Conservation (phyloP, 2,329 filamentous ascomycete genomes). For the Aspergillaceae sp. region DNA sequence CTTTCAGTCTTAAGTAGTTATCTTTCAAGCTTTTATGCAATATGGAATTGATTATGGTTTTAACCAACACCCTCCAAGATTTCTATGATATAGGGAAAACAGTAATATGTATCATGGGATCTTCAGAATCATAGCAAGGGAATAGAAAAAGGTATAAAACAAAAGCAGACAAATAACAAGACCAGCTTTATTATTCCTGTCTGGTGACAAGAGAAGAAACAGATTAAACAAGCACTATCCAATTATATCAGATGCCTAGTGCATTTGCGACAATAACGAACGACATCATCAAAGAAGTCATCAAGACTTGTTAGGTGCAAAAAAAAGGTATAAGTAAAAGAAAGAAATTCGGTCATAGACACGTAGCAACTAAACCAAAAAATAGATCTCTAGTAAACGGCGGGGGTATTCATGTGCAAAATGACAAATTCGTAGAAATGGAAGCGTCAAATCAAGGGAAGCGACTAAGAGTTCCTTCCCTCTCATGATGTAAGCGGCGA, state of each 20-base stretch:
- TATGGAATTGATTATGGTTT: no score
- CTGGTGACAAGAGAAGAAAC: not conserved
- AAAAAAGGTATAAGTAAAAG: no score
- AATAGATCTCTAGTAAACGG: not conserved
- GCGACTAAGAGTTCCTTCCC: slow-evolving; percentile 5
- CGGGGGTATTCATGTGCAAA: slow-evolving; percentile 1
- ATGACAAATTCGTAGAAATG: no score
- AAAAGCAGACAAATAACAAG: not conserved
- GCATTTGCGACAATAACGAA: not conserved
- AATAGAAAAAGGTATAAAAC: not conserved
- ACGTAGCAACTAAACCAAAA: not conserved
- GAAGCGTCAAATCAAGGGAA: no score
- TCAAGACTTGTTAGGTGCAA: not conserved
- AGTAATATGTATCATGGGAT: not conserved
- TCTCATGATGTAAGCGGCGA: slow-evolving; percentile 49
- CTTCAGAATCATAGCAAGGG: no score
- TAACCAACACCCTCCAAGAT: no score
- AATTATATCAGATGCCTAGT: not conserved
- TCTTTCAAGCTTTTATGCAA: no score
- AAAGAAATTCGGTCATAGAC: not conserved
- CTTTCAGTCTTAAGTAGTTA: no score
- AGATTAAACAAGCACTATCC: slow-evolving; percentile 1
- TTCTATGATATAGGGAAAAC: no score
- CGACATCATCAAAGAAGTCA: not conserved
- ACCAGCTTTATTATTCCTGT: not conserved